Evolutionary conservation across 2,329 filamentous ascomycete species (phyloP).

Genomic region (Pseudogymnoascus destructans): DNA sequence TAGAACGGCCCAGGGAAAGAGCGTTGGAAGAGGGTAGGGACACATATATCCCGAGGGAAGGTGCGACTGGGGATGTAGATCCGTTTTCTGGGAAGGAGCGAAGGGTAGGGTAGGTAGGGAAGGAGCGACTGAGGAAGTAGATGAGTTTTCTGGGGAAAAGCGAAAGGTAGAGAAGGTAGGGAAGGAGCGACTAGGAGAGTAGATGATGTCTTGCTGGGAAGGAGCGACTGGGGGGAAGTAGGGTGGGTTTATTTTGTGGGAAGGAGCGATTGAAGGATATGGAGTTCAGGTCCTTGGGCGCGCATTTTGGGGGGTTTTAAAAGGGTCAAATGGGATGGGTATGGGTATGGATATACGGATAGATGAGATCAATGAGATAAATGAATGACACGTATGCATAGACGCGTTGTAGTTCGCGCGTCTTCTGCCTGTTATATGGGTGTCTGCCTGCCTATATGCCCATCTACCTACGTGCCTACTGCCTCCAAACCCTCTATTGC

Average conservation of each 20-base stretch:
- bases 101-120: too few species aligned
- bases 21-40: neutral
- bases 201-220: too few species aligned
- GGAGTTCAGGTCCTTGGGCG: too few species aligned
- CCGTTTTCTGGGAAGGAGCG: neutral
- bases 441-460: too few species aligned
- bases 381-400: neutral
- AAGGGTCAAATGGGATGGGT: neutral
- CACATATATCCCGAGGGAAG: neutral
- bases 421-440: neutral
- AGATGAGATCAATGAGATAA: neutral
- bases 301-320: too few species aligned
- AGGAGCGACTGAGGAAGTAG: neutral
- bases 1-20: neutral
- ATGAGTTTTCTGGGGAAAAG: neutral
- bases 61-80: neutral
- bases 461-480: too few species aligned
- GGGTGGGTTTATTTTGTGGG: too few species aligned
- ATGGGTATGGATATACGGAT: neutral
- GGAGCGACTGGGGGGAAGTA: too few species aligned
- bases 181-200: too few species aligned
- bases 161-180: neutral
- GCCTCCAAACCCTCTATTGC: too few species aligned
- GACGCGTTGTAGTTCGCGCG: neutral
- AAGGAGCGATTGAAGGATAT: too few species aligned